Base-by-base conservation (phyloP, 2,329 filamentous ascomycete species). In the Lasiodiplodia hormozganensis region DNA sequence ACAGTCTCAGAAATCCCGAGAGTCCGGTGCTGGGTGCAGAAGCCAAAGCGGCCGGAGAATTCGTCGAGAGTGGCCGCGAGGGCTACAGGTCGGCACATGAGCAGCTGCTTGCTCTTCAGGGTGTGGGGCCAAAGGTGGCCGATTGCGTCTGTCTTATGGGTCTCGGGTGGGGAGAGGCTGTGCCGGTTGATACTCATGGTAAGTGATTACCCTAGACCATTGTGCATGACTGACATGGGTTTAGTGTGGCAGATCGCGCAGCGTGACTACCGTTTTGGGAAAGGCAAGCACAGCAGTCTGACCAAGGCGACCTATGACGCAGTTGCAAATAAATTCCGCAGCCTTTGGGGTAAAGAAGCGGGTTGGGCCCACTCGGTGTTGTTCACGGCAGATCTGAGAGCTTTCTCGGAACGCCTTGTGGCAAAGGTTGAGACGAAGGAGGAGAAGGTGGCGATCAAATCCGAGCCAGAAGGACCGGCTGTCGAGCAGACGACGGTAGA, bases 141-240 rank as follows among this genome's bases (percentile, higher is more conserved):
- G 96, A 99, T 78, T 99, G 96, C 76, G 94, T 98, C 8, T 97
- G 92, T 76, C 83, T 99, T 23, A 97, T 99, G 92, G 96, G 96
- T 0, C 82, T 99, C 16, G 95, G 94, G 34, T 99, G 96, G 95
- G 92, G 92, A 38, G 95, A 98, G 80, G 90, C 94, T 2, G 94
- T 99, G 1, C 96, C 96, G 0, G 92, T 99, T 38, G 96, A 99
- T 79, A 99, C 96, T 1, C 96, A 99, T 80, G 87, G 84, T 86
- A 73, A 76, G 79, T 74, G 21, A 31, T 38, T 18, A 34, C 6
- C 31, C 31, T 8, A 36, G n/a, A 18, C n/a, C 11, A 21, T 25
- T 36, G 18, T 57, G 31, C 34, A 21, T 47, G n/a, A 49, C 62
- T 70, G n/a, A 67, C 49, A 65, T 3, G 23, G 28, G 40, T 36